Evolutionary conservation across 2,329 filamentous ascomycete species (phyloP), one percentile per base, ranked within the genome.

Genomic region (Clonostachys rhizophaga): DNA sequence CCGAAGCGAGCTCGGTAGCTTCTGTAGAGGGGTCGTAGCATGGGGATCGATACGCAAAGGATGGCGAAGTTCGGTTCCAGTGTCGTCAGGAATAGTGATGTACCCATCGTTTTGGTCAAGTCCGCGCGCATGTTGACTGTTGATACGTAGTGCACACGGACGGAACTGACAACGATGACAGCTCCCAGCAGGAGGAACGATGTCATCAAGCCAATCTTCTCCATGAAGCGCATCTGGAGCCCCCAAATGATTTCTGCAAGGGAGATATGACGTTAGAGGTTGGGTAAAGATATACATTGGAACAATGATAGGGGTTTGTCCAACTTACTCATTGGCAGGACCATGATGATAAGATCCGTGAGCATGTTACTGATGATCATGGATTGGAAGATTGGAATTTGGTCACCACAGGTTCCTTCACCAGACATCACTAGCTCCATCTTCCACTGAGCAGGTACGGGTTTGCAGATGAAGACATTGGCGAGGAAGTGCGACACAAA

Each of bases 341-440:
- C 44, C 36, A 68, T 54, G 37, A 69, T 65, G 35, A 63, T 53
- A 9, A 68, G 49, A 47, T 70, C 66, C 6, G 61, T 62, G 20
- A 63, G 44, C 42, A 68, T 61, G 47, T 68, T 69, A 40, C 53
- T 58, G 47, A 55, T 49, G 45, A 58, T 55, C 42, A 44, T 24
- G 18, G 42, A 44, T 18, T 30, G 18, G 30, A 30, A 44, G 42
- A 44, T 44, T 20, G 42, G 42, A 14, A 44, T 24, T 33, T 44
- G 42, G n/a, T 44, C 30, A 14, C n/a, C 20, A 20, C 40, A 42
- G 14, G 36, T 39, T 18, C 36, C 36, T 18, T n/a, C 17, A 5
- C 14, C 36, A 14, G 36, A n/a, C 14, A 39, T 14, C 10, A 30
- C 24, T 5, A 30, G 24, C 24, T 30, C 24, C 24, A 10, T 30